These are phyloP conservation scores for Nissolia schottii DNA, from an alignment of 306 rosid genomes.

Conservation along the genomic window DNA sequence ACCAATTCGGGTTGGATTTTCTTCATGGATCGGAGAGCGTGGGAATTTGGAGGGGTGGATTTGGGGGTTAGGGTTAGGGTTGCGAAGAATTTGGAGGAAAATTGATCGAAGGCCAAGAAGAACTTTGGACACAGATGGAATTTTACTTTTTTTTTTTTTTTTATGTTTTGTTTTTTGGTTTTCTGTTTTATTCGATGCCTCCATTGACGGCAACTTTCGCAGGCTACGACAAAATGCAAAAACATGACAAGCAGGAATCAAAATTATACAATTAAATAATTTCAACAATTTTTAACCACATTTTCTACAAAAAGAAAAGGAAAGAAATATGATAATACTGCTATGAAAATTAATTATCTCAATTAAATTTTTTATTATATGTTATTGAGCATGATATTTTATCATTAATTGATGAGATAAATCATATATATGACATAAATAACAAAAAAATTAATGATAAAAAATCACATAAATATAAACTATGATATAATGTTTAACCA, in stretches of 20 bases:
- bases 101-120: neutral
- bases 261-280: neutral
- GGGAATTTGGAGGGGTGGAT: neutral
- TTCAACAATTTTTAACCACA: neutral
- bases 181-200: neutral
- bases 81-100: neutral
- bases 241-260: neutral
- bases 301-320: no score
- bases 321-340: no score
- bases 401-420: no score
- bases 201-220: neutral
- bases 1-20: conserved; percentile 6
- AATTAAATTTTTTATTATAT: no score
- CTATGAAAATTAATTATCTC: no score
- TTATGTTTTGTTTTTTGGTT: neutral
- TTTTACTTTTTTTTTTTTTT: neutral
- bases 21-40: conserved; percentile 18
- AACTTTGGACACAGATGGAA: neutral
- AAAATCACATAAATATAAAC: no score
- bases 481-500: no score
- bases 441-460: no score
- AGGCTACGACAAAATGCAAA: neutral
- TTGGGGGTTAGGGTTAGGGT: conserved; percentile 29
- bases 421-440: no score
- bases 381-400: no score